Percentiles rank a stretch among this genome's conserved stretches.
These are phyloP conservation scores for Coemansia sp. DNA, from an alignment of 192 early-diverging fungal species.

Conservation along the genomic window DNA sequence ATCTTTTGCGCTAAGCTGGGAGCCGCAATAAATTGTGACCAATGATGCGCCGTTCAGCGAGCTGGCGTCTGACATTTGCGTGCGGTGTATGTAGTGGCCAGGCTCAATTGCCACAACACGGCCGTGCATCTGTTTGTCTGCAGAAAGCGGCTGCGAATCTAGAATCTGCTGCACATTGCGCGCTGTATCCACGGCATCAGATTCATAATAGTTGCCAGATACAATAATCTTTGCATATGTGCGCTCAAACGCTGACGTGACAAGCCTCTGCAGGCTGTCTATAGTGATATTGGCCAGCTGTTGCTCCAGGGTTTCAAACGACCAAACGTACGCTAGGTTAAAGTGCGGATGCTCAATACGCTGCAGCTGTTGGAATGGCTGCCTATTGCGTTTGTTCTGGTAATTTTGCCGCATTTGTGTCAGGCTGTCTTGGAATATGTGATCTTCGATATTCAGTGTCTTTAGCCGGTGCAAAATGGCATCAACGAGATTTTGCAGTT, in stretches of 20 bases:
- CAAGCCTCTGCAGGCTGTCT: background rate
- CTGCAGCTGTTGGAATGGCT: background rate
- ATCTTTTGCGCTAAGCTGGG: constrained; percentile 56
- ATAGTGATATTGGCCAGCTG: background rate
- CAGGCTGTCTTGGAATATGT: background rate
- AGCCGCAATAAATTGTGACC: constrained; percentile 75
- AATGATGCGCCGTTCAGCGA: constrained; percentile 81
- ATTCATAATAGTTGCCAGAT: constrained; percentile 71
- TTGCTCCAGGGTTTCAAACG: constrained; percentile 1
- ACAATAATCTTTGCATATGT: constrained; percentile 73
- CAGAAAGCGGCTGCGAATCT: constrained; percentile 56
- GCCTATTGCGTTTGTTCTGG: background rate
- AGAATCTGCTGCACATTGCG: constrained; percentile 58
- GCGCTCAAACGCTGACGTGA: background rate
- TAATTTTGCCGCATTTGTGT: background rate
- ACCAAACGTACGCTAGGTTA: background rate
- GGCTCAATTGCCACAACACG: constrained; percentile 14
- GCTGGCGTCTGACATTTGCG: constrained; percentile 57
- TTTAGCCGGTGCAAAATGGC: background rate
- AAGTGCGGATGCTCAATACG: background rate
- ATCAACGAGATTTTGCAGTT: background rate
- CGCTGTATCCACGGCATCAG: constrained; percentile 61
- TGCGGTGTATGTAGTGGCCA: constrained; percentile 25
- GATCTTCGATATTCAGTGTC: background rate
- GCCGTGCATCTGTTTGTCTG: background rate